phyloP scores from a whole-genome alignment of 108 stramenopile species.

The Aureococcus anophagefferens region DNA sequence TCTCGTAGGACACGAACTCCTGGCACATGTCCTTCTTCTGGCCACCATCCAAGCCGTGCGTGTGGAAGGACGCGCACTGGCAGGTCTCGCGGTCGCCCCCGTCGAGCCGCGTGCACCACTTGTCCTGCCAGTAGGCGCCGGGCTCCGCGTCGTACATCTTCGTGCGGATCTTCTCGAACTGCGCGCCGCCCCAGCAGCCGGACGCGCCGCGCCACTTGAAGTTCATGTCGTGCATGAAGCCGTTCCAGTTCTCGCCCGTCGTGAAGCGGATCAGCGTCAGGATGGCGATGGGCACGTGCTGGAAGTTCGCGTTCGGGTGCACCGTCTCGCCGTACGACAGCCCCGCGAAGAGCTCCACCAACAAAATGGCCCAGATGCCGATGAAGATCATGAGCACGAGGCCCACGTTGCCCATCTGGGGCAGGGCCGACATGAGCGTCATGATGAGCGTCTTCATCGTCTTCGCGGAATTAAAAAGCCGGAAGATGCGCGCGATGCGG shows the following conservation, averaged over 20 bases:
- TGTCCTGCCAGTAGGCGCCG: conserved; percentile 20
- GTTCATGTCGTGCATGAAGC: conserved; percentile 39
- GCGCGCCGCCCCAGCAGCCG: conserved; percentile 2
- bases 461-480: conserved; percentile 43
- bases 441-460: conserved; percentile 42
- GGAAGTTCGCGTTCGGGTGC: conserved; percentile 53
- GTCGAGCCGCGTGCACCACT: conserved; percentile 31
- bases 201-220: background rate
- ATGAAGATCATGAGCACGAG: conserved; percentile 47
- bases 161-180: background rate
- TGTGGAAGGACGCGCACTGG: background rate
- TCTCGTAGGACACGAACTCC: background rate
- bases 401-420: conserved; percentile 53
- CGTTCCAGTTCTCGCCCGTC: conserved; percentile 66
- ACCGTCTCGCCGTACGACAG: conserved; percentile 28
- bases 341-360: conserved; percentile 39
- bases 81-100: conserved; percentile 16
- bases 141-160: conserved; percentile 6
- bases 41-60: too few relatives aligned
- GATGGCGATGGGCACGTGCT: conserved; percentile 44
- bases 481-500: conserved; percentile 51
- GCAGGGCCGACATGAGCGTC: conserved; percentile 47
- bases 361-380: conserved; percentile 55
- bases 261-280: conserved; percentile 52
- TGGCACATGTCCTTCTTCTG: background rate